These are phyloP conservation scores for Thozetella sp. DNA, from an alignment of 495 filamentous ascomycete genomes.

Conservation along the genomic window DNA sequence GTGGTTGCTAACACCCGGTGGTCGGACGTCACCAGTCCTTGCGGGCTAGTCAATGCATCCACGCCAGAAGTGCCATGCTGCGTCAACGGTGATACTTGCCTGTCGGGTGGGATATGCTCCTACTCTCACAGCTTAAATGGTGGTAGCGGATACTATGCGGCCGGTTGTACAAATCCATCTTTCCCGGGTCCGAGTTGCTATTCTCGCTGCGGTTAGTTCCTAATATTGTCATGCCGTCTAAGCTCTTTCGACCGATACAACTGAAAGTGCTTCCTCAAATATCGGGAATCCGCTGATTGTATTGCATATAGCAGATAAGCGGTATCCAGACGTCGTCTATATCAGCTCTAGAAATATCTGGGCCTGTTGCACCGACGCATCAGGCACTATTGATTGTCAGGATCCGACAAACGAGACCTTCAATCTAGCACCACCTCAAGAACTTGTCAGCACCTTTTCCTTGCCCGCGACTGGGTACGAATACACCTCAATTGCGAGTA, in stretches of 20 bases:
- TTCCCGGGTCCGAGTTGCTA: not conserved
- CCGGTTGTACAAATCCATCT: not conserved
- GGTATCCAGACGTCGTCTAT: not conserved
- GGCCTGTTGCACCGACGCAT: not conserved
- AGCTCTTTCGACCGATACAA: not conserved
- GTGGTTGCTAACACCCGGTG: too few relatives aligned
- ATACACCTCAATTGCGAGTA: not conserved
- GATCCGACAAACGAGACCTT: slow-evolving; percentile 3
- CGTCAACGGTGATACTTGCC: not conserved
- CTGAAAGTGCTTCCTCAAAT: too few relatives aligned
- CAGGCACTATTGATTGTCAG: not conserved
- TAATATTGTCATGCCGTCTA: not conserved
- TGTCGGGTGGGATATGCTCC: not conserved
- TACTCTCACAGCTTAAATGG: not conserved
- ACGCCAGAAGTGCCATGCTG: not conserved
- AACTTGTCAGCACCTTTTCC: not conserved
- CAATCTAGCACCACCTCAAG: not conserved
- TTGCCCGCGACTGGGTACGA: not conserved
- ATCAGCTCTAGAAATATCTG: not conserved
- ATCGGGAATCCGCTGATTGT: not conserved
- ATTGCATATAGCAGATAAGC: not conserved
- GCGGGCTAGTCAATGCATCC: not conserved
- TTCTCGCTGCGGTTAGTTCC: not conserved
- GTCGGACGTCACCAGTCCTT: not conserved
- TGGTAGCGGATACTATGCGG: slow-evolving; percentile 2